Evolutionary conservation across 306 rosid genomes (phyloP), one percentile per base, ranked within the genome.

Genomic region (Senna tora): DNA sequence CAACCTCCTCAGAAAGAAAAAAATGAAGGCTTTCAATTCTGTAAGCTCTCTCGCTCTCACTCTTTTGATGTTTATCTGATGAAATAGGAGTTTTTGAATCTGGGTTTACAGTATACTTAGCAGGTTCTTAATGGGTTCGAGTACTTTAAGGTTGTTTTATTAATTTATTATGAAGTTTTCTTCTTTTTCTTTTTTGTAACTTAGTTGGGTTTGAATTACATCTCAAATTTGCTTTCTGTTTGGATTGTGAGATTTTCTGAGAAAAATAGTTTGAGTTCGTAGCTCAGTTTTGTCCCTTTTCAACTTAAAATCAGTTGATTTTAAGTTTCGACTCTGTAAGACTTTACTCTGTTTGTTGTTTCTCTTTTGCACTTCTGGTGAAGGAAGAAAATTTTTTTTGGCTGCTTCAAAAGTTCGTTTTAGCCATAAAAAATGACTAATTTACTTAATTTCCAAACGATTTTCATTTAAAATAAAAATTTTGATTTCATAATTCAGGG

Each of bases 21-120:
- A n/a, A 66, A 86, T 83, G 86, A 86, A 83, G 66, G 49, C 81
- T 81, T 69, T 69, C 69, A 65, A 69, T 79, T 66, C 80, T 61
- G 80, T 86, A 76, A 80, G 77, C 65, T 80, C 72, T 38, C 67
- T 60, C 9, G 9, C 34, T 62, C 41, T 15, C 50, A 7, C 45
- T 78, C 46, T 59, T 32, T 25, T n/a, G 3, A 1, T 25, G 30
- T 25, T 25, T 25, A 25, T 25, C 2, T 3, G 30, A 25, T 25
- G 30, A 25, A 25, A 25, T 25, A 25, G 30, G 13, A 21, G 28
- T 66, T 20, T 75, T 46, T 60, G n/a, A 41, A 70, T 41, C 7
- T 39, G 15, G 34, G 21, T 57, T 1, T 58, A 45, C 46, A 30
- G 10, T 43, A 9, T 32, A 30, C 47, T 39, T 14, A 55, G 13